Evolutionary conservation across 2,329 filamentous ascomycete species (phyloP).

Genomic region (Sclerotinia sclerotiorum): DNA sequence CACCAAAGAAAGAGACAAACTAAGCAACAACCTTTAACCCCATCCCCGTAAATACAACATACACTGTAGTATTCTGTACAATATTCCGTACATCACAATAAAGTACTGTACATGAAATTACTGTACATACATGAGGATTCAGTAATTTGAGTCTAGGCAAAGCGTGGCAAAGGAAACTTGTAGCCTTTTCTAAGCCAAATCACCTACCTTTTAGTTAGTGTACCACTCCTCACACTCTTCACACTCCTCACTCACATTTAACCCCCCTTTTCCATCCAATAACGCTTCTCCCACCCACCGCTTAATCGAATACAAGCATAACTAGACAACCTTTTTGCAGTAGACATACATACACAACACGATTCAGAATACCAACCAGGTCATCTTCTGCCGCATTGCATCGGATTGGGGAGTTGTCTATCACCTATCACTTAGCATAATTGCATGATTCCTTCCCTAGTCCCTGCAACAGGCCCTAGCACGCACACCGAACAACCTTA

Average conservation of each 20-base stretch:
- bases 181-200: not conserved
- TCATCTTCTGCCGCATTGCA: not conserved
- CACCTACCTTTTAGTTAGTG: too few species aligned
- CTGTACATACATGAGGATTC: not conserved
- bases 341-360: not conserved
- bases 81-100: too few species aligned
- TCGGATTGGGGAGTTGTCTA: not conserved
- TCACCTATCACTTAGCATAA: not conserved
- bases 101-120: too few species aligned
- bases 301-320: not conserved
- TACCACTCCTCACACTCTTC: not conserved
- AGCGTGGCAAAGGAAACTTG: not conserved
- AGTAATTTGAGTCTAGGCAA: not conserved
- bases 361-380: conserved; percentile 8
- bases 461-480: conserved; percentile 7
- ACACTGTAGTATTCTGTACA: not conserved
- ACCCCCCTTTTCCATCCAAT: not conserved
- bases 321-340: not conserved
- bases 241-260: not conserved
- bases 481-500: conserved; percentile 1
- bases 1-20: not conserved
- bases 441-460: conserved; percentile 6
- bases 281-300: not conserved
- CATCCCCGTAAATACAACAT: not conserved
- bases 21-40: not conserved